Conservation (phyloP, 2,329 filamentous ascomycete genomes). For the Alternaria consortialis region DNA sequence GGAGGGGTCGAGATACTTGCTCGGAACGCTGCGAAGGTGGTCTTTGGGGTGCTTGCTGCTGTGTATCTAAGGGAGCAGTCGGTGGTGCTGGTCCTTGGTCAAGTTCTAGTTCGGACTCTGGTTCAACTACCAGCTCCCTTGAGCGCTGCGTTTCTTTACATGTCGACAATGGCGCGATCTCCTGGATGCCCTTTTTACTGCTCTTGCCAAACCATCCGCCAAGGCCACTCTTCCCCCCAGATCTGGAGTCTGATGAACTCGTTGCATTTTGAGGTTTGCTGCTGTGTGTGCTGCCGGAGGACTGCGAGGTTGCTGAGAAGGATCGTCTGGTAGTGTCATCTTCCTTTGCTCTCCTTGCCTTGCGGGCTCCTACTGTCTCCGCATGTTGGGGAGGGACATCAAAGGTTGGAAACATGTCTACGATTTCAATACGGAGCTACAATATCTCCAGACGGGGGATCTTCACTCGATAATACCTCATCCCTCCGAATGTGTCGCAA, state of each 20-base stretch:
- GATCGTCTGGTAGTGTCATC: constrained; percentile 28
- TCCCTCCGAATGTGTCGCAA: neutral
- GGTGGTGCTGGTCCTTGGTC: constrained; percentile 22
- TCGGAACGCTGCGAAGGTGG: constrained; percentile 12
- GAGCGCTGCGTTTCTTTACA: constrained; percentile 17
- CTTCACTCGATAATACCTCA: constrained; percentile 17
- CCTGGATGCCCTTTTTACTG: constrained; percentile 34
- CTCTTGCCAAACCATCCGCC: constrained; percentile 34
- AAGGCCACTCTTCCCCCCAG: constrained; percentile 22
- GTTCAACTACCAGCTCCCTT: constrained; percentile 1
- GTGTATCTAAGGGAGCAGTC: constrained; percentile 20
- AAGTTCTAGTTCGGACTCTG: constrained; percentile 11
- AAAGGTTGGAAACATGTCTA: constrained; percentile 39
- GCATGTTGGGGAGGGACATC: constrained; percentile 37
- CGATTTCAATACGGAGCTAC: constrained; percentile 9
- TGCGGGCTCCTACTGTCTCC: constrained; percentile 38
- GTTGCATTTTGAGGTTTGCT: constrained; percentile 15
- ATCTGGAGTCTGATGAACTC: constrained; percentile 13
- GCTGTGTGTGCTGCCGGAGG: constrained; percentile 31
- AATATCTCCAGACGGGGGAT: constrained; percentile 6
- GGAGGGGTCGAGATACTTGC: constrained; percentile 16
- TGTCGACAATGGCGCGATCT: constrained; percentile 28
- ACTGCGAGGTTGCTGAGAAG: constrained; percentile 33
- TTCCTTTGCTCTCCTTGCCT: constrained; percentile 32
- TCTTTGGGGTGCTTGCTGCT: constrained; percentile 6